These are phyloP conservation scores for Schizosaccharomyces versatilis DNA, from an alignment of 1,139 yeast species.

Conservation along the genomic window DNA sequence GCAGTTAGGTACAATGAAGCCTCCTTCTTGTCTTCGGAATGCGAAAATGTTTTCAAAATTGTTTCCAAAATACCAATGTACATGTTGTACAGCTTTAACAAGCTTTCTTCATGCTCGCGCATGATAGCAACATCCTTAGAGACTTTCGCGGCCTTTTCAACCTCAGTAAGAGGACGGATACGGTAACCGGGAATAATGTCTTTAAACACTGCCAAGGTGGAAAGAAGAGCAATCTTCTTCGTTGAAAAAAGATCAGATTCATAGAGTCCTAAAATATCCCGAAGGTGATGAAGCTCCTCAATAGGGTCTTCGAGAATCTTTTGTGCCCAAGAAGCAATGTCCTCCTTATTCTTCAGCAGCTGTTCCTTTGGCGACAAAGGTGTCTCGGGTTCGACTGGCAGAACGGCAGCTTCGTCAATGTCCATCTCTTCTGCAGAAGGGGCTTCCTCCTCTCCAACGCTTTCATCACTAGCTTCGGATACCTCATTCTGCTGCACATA, in stretches of 20 bases:
- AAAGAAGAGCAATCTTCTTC: conserved; percentile 49
- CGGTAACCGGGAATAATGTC: conserved; percentile 62
- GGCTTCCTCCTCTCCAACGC: conserved; percentile 17
- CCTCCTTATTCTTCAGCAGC: conserved; percentile 47
- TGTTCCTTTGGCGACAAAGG: conserved; percentile 23
- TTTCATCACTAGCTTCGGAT: conserved; percentile 13
- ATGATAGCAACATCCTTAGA: conserved; percentile 57
- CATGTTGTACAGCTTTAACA: conserved; percentile 46
- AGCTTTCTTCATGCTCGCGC: conserved; percentile 57
- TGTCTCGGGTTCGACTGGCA: conserved; percentile 2
- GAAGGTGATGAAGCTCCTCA: conserved; percentile 45
- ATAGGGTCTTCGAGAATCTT: conserved; percentile 74
- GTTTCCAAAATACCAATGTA: conserved; percentile 34
- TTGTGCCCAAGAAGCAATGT: conserved; percentile 62
- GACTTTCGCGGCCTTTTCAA: conserved; percentile 56
- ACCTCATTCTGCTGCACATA: conserved; percentile 15
- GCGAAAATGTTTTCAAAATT: conserved; percentile 1
- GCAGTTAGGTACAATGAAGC: conserved; percentile 32
- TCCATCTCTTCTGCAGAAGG: conserved; percentile 14
- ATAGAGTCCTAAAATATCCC: conserved; percentile 35
- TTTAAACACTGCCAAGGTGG: conserved; percentile 68
- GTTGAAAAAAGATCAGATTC: conserved; percentile 29
- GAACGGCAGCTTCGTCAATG: conserved; percentile 7
- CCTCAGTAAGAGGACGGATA: conserved; percentile 59
- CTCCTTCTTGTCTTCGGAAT: not conserved